Conservation (phyloP, 78 protist species). For the Guillardia theta region DNA sequence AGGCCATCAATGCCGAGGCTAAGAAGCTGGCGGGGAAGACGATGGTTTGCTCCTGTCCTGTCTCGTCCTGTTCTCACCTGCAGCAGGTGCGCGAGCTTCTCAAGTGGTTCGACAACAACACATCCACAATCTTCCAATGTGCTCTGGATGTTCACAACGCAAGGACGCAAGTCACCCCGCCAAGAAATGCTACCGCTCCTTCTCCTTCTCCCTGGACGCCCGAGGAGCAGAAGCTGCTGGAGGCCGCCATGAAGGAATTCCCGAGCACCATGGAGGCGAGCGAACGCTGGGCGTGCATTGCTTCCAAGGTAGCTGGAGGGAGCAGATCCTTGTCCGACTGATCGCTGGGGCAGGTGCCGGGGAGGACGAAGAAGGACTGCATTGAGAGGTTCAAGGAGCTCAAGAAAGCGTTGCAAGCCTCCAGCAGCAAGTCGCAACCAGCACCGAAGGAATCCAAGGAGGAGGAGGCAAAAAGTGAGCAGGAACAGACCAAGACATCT, state of each 20-base stretch:
- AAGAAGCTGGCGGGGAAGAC: not conserved
- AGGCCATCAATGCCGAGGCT: not conserved
- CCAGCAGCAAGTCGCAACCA: not conserved
- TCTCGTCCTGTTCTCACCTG: no score
- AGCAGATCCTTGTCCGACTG: no score
- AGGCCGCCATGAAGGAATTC: not conserved
- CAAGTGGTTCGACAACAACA: not conserved
- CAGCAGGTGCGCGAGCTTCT: conserved; percentile 7
- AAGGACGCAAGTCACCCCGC: no score
- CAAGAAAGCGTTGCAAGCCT: not conserved
- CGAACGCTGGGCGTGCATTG: not conserved
- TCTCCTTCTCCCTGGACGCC: not conserved
- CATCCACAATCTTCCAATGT: not conserved
- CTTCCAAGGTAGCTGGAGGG: no score
- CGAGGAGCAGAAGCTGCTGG: not conserved
- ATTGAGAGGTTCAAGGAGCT: not conserved
- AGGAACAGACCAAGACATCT: not conserved
- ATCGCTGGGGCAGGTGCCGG: not conserved
- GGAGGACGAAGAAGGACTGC: not conserved
- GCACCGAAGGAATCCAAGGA: not conserved
- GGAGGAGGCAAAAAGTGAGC: not conserved
- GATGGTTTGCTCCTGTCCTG: no score
- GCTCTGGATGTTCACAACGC: not conserved
- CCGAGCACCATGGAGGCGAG: not conserved
- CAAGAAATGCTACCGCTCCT: not conserved